A percentile compares a stretch with the other conserved stretches of the same genome.
Evolutionary conservation across 306 rosid species (phyloP).

Genomic region (Alnus rubra): DNA sequence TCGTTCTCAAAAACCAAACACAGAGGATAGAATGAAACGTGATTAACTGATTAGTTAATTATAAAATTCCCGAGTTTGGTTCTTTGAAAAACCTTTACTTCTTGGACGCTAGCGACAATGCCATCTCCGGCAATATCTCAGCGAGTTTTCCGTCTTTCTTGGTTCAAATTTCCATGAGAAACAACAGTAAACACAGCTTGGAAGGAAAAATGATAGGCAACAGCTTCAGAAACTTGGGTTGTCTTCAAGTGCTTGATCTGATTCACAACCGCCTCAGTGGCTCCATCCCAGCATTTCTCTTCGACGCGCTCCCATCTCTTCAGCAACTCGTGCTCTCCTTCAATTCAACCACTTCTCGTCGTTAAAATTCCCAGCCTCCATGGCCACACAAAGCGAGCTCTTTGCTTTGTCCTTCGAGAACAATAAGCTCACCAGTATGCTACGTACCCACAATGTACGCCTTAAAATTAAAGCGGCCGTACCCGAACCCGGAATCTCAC

Average conservation of each 20-base stretch:
- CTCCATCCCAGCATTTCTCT: constrained; percentile 48
- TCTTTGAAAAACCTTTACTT: constrained; percentile 45
- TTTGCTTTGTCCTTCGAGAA: constrained; percentile 74
- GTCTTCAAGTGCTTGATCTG: constrained; percentile 64
- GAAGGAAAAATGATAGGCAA: constrained; percentile 34
- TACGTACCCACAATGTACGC: constrained; percentile 71
- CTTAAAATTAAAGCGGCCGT: constrained; percentile 50
- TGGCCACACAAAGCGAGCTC: constrained; percentile 37
- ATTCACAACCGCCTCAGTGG: constrained; percentile 58
- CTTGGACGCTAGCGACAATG: constrained; percentile 59
- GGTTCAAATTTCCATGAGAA: constrained; percentile 61
- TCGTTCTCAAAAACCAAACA: no score
- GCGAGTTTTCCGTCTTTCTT: constrained; percentile 45
- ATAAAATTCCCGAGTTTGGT: constrained; percentile 35
- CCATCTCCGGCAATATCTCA: constrained; percentile 48
- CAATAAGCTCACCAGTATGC: constrained; percentile 61
- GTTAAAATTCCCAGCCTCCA: constrained; percentile 31
- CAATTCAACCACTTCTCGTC: constrained; percentile 66
- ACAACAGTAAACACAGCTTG: constrained; percentile 45
- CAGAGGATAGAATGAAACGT: no score
- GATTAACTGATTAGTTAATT: no score
- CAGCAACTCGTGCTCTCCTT: constrained; percentile 70
- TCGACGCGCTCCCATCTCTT: constrained; percentile 53
- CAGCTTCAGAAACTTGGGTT: constrained; percentile 26
- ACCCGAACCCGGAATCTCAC: constrained; percentile 49